Percentiles rank a stretch among this genome's conserved stretches.
Evolutionary conservation across 2,329 filamentous ascomycete species (phyloP).

Genomic region (Thermomyces lanuginosus): DNA sequence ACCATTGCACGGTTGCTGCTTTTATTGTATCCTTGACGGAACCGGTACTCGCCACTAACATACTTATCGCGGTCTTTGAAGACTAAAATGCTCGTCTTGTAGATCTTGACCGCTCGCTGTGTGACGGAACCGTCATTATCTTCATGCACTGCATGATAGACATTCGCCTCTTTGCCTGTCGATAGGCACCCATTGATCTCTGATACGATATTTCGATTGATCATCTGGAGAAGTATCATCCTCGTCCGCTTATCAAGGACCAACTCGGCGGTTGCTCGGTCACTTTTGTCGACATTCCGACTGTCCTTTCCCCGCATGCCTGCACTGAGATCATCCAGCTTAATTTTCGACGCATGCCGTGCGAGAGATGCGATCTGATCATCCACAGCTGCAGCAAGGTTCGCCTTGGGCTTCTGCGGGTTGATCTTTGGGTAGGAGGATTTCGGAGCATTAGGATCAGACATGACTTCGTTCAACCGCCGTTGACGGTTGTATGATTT

Average conservation of each 20-base stretch:
- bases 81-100: constrained; percentile 93
- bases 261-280: constrained; percentile 85
- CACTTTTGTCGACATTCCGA: constrained; percentile 54
- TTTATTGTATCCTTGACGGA: constrained; percentile 82
- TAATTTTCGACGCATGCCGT: constrained; percentile 71
- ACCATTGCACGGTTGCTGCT: constrained; percentile 94
- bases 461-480: constrained; percentile 41
- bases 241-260: constrained; percentile 86
- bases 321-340: constrained; percentile 48
- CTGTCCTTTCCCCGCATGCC: constrained; percentile 35
- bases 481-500: constrained; percentile 80
- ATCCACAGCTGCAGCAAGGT: constrained; percentile 64
- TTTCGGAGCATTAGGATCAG: constrained; percentile 34
- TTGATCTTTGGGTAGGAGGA: constrained; percentile 54
- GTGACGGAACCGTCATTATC: constrained; percentile 24
- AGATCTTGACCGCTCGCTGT: constrained; percentile 90
- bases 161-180: constrained; percentile 95
- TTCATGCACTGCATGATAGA: constrained; percentile 67
- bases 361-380: constrained; percentile 77
- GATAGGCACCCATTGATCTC: constrained; percentile 92
- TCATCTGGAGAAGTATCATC: constrained; percentile 91
- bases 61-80: constrained; percentile 98
- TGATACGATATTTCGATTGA: constrained; percentile 75
- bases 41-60: constrained; percentile 84
- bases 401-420: constrained; percentile 60